These are phyloP conservation scores for Corchorus olitorius DNA, from an alignment of 345 rosid genomes.

Conservation along the genomic window DNA sequence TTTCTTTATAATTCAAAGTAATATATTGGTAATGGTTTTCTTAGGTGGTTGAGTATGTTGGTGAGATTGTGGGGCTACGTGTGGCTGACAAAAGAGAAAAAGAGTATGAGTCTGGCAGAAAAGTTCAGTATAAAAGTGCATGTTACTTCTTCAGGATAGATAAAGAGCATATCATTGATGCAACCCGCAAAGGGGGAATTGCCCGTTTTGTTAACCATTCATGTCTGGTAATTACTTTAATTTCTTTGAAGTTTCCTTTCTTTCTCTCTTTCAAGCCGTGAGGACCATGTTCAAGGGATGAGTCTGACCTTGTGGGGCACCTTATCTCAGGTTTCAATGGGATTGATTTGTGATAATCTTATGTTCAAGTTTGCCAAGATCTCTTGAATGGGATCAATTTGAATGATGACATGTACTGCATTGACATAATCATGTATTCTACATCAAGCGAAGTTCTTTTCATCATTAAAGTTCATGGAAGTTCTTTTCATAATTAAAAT, in stretches of 20 bases:
- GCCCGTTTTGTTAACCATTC: slow-evolving; percentile 71
- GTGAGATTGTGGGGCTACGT: slow-evolving; percentile 56
- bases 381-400: neutral
- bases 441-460: neutral
- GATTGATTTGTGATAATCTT: neutral
- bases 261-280: neutral
- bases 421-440: neutral
- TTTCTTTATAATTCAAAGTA: slow-evolving; percentile 13
- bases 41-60: slow-evolving; percentile 63
- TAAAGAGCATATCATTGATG: slow-evolving; percentile 62
- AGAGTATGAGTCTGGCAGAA: slow-evolving; percentile 52
- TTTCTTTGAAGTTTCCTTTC: neutral
- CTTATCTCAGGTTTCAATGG: neutral
- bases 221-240: slow-evolving; percentile 41
- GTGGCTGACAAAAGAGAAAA: slow-evolving; percentile 57
- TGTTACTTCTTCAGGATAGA: slow-evolving; percentile 68
- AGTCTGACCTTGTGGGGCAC: neutral
- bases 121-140: slow-evolving; percentile 59
- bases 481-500: neutral
- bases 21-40: slow-evolving; percentile 3
- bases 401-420: neutral
- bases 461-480: neutral
- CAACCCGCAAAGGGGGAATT: slow-evolving; percentile 58
- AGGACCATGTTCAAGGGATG: neutral
- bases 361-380: neutral